Evolutionary conservation across 139 green algal genomes (phyloP), one percentile per base, ranked within the genome.

Genomic region (Parachlorella kessleri): DNA sequence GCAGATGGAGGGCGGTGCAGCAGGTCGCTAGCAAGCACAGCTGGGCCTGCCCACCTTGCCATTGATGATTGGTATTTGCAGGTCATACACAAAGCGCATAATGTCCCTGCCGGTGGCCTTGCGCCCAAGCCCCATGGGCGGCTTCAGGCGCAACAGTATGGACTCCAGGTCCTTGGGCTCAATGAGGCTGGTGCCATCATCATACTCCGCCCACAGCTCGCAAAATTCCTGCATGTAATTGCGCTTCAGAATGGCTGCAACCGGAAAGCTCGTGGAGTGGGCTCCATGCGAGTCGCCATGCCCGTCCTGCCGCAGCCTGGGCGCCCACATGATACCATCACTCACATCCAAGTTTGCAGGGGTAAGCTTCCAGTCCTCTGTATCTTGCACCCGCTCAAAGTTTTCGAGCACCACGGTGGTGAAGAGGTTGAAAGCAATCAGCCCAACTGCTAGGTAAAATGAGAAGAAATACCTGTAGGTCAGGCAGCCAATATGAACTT

Each of bases 371-470:
- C 85, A 91, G 28, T 83, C 66, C 8, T 86, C 89, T 66, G 88
- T 84, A 76, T 92, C 82, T 78, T 92, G 79, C 74, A 90, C 82
- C 67, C 89, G 89, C 74, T 95, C 90, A 65, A 95, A 95, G 54
- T 88, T 94, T 78, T 95, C 90, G 70, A 94, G 85, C 84, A 93
- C 90, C 65, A 95, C 86, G 32, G 89, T 87, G 6, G 86, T 92
- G 81, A 94, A 93, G 33, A 95, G 85, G 79, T 94, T 92, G 74
- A 59, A 59, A 59, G 48, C 48, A 59, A 59, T 59, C 14, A 59
- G 48, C 48, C 48, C 48, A 14, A 59, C n/a, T n/a, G n/a, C n/a
- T n/a, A n/a, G n/a, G n/a, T n/a, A n/a, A n/a, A n/a, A n/a, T n/a
- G n/a, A n/a, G n/a, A n/a, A n/a, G n/a, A n/a, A n/a, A n/a, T n/a